Conservation (phyloP, 2,329 filamentous ascomycete species). For the Penicillium sp. region DNA sequence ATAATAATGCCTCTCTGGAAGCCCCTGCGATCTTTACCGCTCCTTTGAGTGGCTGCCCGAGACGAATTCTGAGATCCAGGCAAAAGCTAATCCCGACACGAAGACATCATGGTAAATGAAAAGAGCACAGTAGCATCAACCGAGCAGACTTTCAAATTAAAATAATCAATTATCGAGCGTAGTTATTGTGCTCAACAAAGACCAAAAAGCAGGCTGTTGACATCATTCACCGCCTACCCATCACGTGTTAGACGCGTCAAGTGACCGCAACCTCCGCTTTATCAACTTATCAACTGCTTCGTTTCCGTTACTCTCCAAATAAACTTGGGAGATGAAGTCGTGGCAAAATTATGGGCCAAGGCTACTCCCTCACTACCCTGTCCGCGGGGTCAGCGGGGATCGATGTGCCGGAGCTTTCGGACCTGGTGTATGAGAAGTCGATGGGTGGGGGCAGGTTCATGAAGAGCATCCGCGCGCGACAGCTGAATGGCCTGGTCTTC, state of each 20-base stretch:
- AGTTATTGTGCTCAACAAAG: not conserved
- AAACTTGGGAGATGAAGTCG: slow-evolving; percentile 31
- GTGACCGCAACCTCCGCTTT: slow-evolving; percentile 20
- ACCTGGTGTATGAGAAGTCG: slow-evolving; percentile 87
- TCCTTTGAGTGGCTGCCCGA: not conserved
- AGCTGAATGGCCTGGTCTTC: slow-evolving; percentile 85
- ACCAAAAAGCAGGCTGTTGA: slow-evolving; percentile 1
- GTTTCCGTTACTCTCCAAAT: slow-evolving; percentile 2
- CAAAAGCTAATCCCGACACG: not conserved
- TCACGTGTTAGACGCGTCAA: slow-evolving; percentile 20
- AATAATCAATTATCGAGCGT: not conserved
- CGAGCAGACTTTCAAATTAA: not conserved
- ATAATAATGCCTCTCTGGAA: not conserved
- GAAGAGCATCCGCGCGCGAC: slow-evolving; percentile 89
- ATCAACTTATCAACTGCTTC: slow-evolving; percentile 12
- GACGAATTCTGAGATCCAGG: not conserved
- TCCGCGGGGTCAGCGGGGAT: slow-evolving; percentile 90
- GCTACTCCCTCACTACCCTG: slow-evolving; percentile 88
- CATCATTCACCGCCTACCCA: slow-evolving; percentile 21
- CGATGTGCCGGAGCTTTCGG: slow-evolving; percentile 86
- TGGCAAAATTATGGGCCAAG: slow-evolving; percentile 76
- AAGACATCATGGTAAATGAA: not conserved
- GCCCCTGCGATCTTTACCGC: not conserved
- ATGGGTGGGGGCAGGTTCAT: slow-evolving; percentile 91
- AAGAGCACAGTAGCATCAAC: not conserved